These are phyloP conservation scores for Plasmodium gallinaceum DNA, from an alignment of 169 alveolate genomes.

Conservation along the genomic window DNA sequence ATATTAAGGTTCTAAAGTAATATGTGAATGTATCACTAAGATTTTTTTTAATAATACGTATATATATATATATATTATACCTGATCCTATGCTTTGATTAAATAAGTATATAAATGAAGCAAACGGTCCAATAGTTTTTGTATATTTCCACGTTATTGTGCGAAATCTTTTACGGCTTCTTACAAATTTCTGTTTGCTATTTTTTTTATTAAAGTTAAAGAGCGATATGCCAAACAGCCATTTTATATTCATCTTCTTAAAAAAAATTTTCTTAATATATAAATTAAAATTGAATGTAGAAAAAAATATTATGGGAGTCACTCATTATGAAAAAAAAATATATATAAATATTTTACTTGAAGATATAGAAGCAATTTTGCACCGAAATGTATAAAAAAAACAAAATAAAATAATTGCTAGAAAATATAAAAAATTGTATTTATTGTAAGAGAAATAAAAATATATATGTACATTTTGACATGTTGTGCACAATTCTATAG, in stretches of 20 bases:
- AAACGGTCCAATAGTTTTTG: conserved; percentile 85
- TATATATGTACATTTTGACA: neutral
- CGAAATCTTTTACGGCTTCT: conserved; percentile 83
- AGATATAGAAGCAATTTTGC: conserved; percentile 4
- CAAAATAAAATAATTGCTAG: neutral
- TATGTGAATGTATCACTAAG: neutral
- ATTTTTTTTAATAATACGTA: neutral
- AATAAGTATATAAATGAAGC: conserved; percentile 84
- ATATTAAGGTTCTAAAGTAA: neutral
- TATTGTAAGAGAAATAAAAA: neutral
- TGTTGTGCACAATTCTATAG: conserved; percentile 1
- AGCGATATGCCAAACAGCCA: conserved; percentile 53
- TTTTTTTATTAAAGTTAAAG: conserved; percentile 29
- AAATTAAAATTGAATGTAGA: neutral
- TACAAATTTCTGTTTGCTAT: conserved; percentile 63
- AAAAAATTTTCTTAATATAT: conserved; percentile 7
- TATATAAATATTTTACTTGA: conserved; percentile 24
- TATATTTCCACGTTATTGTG: conserved; percentile 87
- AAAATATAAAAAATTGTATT: neutral
- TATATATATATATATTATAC: conserved; percentile 48
- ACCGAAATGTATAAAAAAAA: conserved; percentile 3
- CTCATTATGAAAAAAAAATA: conserved; percentile 8
- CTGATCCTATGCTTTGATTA: conserved; percentile 84
- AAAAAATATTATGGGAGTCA: conserved; percentile 6
- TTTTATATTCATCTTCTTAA: conserved; percentile 54